Base-by-base conservation (phyloP, 331 rosid genomes). In the Cucumis variabilis region DNA sequence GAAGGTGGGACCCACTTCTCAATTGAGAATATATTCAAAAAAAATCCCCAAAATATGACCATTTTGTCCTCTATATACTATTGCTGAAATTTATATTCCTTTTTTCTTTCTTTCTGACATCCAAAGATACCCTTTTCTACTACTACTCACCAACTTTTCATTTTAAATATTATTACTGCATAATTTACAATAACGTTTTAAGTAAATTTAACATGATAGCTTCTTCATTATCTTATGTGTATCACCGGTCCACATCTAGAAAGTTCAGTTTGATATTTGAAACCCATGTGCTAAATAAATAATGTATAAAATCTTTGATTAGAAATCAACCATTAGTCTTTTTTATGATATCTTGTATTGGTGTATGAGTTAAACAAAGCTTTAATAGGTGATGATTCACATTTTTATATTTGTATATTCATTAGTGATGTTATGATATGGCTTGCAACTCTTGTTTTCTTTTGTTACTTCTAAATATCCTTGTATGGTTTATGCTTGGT, bases 111-210 rank as follows among this genome's bases (percentile, higher is more conserved):
- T 55, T 28, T 27, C 9, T 28, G 24, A 79, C 85, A 80, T 80
- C 85, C 69, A 80, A 80, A 79, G 3, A 79, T 79, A 79, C 84
- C 46, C 84, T 53, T 63, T 78, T 78, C 53, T 77, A 79, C 37
- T 33, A 33, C 37, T 33, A 33, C 84, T n/a, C n/a, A 21, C 58
- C 58, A 4, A 21, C 81, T 74, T 74, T 74, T 44, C 58, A 41
- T 74, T 74, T 44, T 41, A 74, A 72, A 72, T 37, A 37, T 72
- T 37, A 72, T 44, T 33, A 9, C 46, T 15, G 3, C 71, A 66
- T 30, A 28, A 72, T 21, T 33, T 20, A 6, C 79, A 72, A 72
- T 16, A 3, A 71, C 33, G 50, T 9, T 8, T 0, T 37, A 51
- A 51, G 6, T 71, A 71, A 1, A 71, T 71, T 71, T 17, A 30